A percentile compares a stretch with the other conserved stretches of the same genome.
Evolutionary conservation across 1,284 basidiomycete species (phyloP).

Genomic region (Mrakiaceae sp.): DNA sequence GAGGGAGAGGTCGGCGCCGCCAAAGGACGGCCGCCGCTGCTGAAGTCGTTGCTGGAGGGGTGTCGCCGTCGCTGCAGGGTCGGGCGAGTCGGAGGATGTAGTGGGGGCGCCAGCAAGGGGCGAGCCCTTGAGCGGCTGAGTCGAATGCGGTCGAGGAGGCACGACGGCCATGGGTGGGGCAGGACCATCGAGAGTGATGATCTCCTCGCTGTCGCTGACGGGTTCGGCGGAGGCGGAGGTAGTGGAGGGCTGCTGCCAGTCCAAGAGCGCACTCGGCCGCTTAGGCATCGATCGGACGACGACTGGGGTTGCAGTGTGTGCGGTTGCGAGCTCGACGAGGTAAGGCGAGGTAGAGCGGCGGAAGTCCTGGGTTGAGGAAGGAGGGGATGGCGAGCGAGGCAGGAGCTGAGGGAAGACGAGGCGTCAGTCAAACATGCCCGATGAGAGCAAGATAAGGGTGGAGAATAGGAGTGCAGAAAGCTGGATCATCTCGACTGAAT

Average conservation of each 20-base stretch:
- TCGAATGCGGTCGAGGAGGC: constrained; percentile 1
- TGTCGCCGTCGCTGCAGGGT: background rate
- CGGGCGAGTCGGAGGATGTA: background rate
- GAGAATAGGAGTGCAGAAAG: too few relatives aligned
- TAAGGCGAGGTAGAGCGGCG: constrained; percentile 13
- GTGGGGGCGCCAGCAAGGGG: background rate
- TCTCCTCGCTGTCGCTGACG: too few relatives aligned
- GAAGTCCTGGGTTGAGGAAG: constrained; percentile 5
- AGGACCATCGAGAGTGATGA: too few relatives aligned
- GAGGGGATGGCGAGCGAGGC: background rate
- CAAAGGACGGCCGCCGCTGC: too few relatives aligned
- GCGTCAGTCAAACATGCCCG: background rate
- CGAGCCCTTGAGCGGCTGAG: constrained; percentile 8
- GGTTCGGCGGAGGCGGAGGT: background rate
- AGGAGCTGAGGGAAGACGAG: background rate
- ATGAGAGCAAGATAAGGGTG: too few relatives aligned
- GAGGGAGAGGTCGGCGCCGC: background rate
- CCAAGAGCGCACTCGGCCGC: background rate
- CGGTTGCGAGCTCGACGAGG: background rate
- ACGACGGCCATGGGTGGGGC: constrained; percentile 2
- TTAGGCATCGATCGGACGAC: background rate
- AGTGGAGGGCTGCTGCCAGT: background rate
- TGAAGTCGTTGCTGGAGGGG: too few relatives aligned
- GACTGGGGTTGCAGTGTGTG: background rate
- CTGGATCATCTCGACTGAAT: too few relatives aligned